These are phyloP conservation scores for Pythium grandisporangium DNA, from an alignment of 352 stramenopile genomes.

Conservation along the genomic window DNA sequence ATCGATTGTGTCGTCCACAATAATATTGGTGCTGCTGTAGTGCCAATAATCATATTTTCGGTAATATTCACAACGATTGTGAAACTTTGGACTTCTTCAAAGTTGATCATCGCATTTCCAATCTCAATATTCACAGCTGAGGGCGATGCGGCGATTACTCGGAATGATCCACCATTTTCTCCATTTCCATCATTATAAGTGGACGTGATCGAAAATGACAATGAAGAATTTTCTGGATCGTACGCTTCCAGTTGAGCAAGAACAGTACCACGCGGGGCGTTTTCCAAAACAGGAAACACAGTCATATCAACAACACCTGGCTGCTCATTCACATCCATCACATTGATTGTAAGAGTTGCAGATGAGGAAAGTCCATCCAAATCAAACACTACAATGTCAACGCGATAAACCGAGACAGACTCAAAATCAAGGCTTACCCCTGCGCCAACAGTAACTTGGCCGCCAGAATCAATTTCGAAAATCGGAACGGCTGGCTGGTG, in stretches of 20 bases:
- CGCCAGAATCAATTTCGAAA: constrained; percentile 3
- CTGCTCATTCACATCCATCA: constrained; percentile 24
- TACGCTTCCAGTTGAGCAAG: constrained; percentile 21
- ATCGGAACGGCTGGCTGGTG: neutral
- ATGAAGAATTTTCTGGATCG: constrained; percentile 51
- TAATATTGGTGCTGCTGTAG: constrained; percentile 8
- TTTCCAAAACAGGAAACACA: constrained; percentile 21
- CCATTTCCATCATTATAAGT: too few species aligned
- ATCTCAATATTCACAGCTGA: constrained; percentile 35
- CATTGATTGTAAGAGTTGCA: constrained; percentile 7
- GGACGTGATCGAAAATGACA: too few species aligned
- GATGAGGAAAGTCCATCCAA: constrained; percentile 6
- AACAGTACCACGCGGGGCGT: constrained; percentile 26
- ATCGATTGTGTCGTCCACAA: constrained; percentile 8
- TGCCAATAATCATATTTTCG: too few species aligned
- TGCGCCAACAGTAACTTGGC: constrained; percentile 5
- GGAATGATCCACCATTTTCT: too few species aligned
- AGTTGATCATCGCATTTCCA: constrained; percentile 22
- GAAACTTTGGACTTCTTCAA: constrained; percentile 23
- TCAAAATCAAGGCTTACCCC: constrained; percentile 13
- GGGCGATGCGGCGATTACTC: constrained; percentile 21
- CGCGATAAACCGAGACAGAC: constrained; percentile 1
- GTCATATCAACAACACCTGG: constrained; percentile 12
- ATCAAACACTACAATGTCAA: constrained; percentile 17
- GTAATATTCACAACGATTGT: constrained; percentile 26